Evolutionary conservation across 495 filamentous ascomycete species (phyloP).

Genomic region (Tirmania nivea): DNA sequence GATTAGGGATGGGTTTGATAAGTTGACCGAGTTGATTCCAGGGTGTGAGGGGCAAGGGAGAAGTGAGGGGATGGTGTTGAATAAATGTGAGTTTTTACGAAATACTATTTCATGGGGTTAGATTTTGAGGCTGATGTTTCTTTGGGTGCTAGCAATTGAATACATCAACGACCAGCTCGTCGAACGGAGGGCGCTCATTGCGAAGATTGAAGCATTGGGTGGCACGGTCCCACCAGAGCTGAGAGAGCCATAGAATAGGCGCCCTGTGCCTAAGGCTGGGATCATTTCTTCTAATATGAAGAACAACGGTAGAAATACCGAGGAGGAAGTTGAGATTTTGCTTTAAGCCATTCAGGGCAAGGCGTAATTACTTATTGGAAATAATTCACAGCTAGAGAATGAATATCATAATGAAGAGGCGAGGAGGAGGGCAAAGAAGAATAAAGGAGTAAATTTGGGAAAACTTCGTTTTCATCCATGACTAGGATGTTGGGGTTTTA

Average conservation of each 20-base stretch:
- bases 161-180: slow-evolving; percentile 45
- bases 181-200: slow-evolving; percentile 39
- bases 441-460: too few species aligned
- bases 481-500: too few species aligned
- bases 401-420: too few species aligned
- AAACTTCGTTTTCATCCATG: too few species aligned
- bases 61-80: slow-evolving; percentile 65
- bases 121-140: slow-evolving; percentile 2
- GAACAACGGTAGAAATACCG: neutral
- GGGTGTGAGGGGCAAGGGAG: slow-evolving; percentile 63
- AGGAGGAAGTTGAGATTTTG: slow-evolving; percentile 1
- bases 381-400: neutral
- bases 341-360: slow-evolving; percentile 1
- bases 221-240: slow-evolving; percentile 25
- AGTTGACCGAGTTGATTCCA: slow-evolving; percentile 60
- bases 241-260: slow-evolving; percentile 2
- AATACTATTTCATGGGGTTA: neutral
- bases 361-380: neutral
- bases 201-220: slow-evolving; percentile 38
- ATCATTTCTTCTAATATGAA: neutral
- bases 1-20: slow-evolving; percentile 73
- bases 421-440: too few species aligned
- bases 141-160: slow-evolving; percentile 32
- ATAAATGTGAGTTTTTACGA: slow-evolving; percentile 23
- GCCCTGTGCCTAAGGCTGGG: neutral